These are phyloP conservation scores for Phytopythium cucurbitacearum DNA, from an alignment of 352 stramenopile genomes.

Conservation along the genomic window DNA sequence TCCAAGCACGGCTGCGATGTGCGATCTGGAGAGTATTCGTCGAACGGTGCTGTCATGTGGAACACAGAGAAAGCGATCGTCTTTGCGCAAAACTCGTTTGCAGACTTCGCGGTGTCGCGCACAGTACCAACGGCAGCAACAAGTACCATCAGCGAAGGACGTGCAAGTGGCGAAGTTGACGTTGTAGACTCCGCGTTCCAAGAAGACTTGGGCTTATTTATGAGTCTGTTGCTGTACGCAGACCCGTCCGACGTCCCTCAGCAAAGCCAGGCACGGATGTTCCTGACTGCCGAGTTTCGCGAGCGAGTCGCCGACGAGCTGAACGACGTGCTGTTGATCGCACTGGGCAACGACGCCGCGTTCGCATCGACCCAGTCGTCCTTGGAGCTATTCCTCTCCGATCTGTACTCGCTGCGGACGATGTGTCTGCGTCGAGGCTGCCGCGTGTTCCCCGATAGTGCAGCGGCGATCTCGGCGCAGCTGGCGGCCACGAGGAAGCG, in stretches of 20 bases:
- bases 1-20: neutral
- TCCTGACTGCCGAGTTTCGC: constrained; percentile 31
- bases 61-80: constrained; percentile 30
- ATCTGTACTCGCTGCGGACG: constrained; percentile 22
- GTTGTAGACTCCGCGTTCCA: neutral
- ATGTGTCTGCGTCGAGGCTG: constrained; percentile 32
- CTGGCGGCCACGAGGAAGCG: constrained; percentile 13
- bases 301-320: constrained; percentile 39
- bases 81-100: constrained; percentile 25
- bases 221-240: constrained; percentile 37
- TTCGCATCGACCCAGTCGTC: constrained; percentile 8
- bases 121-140: constrained; percentile 2
- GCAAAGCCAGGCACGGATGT: constrained; percentile 19
- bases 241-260: constrained; percentile 19
- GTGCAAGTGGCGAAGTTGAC: neutral
- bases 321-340: constrained; percentile 24
- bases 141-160: constrained; percentile 6
- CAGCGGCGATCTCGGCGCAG: constrained; percentile 3
- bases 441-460: constrained; percentile 28
- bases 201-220: constrained; percentile 15
- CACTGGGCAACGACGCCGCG: constrained; percentile 1
- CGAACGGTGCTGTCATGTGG: constrained; percentile 12
- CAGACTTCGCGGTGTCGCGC: constrained; percentile 5
- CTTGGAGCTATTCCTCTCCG: constrained; percentile 37
- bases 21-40: no score